These are phyloP conservation scores for Achaetomiella virescens DNA, from an alignment of 495 filamentous ascomycete species.

Conservation along the genomic window DNA sequence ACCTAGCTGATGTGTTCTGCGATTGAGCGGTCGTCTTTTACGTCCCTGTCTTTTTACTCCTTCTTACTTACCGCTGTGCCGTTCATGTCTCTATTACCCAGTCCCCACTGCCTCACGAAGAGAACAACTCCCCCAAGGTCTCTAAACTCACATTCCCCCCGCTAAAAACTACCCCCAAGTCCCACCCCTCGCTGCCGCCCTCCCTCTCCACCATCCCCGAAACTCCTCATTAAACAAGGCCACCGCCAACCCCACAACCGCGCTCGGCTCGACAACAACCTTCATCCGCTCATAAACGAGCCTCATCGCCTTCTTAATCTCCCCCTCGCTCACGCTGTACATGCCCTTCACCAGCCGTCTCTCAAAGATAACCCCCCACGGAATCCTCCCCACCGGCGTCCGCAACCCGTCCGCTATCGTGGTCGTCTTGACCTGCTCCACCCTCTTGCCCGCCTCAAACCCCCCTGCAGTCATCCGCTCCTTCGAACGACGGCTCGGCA, in stretches of 20 bases:
- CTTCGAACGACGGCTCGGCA: slow-evolving; percentile 80
- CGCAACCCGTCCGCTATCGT: slow-evolving; percentile 90
- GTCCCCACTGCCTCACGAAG: not conserved
- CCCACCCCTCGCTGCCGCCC: slow-evolving; percentile 70
- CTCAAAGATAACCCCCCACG: slow-evolving; percentile 79
- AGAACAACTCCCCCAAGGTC: slow-evolving; percentile 60
- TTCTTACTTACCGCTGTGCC: not conserved
- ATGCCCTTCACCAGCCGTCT: slow-evolving; percentile 62
- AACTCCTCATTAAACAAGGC: slow-evolving; percentile 84
- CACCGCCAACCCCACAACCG: slow-evolving; percentile 78
- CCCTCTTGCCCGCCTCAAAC: slow-evolving; percentile 52
- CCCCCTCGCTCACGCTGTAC: slow-evolving; percentile 71
- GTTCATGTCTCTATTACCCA: not conserved
- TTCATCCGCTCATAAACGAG: slow-evolving; percentile 87
- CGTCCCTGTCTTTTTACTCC: not conserved
- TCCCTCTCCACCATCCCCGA: slow-evolving; percentile 61
- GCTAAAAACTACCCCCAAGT: slow-evolving; percentile 79
- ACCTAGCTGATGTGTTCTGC: slow-evolving; percentile 10
- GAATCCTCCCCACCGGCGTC: slow-evolving; percentile 70
- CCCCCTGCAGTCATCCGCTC: slow-evolving; percentile 76
- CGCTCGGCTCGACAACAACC: slow-evolving; percentile 84
- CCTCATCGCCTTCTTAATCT: slow-evolving; percentile 72
- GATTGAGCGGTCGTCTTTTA: not conserved
- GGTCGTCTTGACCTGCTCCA: slow-evolving; percentile 61
- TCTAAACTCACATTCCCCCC: slow-evolving; percentile 90